Evolutionary conservation across 129 eudicot species (phyloP), one percentile per base, ranked within the genome.

Genomic region (Tanacetum coccineum): DNA sequence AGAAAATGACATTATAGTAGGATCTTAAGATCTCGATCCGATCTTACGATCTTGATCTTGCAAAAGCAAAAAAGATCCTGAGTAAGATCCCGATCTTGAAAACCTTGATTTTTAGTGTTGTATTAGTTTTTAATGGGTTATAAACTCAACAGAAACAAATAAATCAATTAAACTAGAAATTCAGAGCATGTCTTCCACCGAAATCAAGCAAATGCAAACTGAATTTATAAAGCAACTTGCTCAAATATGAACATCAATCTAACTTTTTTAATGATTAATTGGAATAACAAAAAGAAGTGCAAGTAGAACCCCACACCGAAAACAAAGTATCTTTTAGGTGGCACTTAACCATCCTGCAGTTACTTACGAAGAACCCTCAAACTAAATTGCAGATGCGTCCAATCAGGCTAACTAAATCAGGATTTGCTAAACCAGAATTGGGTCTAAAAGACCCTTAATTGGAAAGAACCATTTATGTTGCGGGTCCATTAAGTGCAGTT

Each of bases 271-370:
- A 22, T 0, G 25, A 22, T 30, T 36, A 62, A 72, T 72, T 61
- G 69, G 62, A 61, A 71, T 71, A 61, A 62, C 64, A 51, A 36
- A 53, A 40, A 69, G 50, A 68, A 42, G 39, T 19, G 39, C 36
- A 63, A 15, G 62, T 18, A 53, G 51, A 72, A 72, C 40, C 69
- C 50, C 63, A 13, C 48, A 72, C 64, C 76, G 42, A 44, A 72
- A 72, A 36, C 62, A 62, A 55, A 58, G 68, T 36, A 75, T 75
- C 63, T 75, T 59, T 8, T 75, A 67, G 79, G 79, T 75, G 54
- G 62, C 61, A 67, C 74, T 67, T 50, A 13, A 64, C 50, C 74
- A 75, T 67, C 74, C 74, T 59, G 12, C 57, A 32, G 68, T 74
- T 58, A 67, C 73, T 68, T 60, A 48, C 25, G 50, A 67, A 14